A percentile compares a stretch with the other conserved stretches of the same genome.
phyloP scores from a whole-genome alignment of 345 rosid genomes.

The Euclidium syriacum region DNA sequence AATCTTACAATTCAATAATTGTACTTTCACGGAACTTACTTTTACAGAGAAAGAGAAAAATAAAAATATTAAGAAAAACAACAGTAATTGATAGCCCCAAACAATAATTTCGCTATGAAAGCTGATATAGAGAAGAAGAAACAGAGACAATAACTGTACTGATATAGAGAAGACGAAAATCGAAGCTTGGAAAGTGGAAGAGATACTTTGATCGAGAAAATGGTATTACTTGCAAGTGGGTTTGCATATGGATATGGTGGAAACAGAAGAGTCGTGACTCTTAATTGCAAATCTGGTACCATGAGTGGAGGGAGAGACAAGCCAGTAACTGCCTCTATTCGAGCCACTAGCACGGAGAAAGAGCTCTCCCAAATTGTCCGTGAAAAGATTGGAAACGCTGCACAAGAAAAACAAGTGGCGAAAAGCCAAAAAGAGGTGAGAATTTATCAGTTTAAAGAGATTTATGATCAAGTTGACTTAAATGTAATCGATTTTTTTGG shows the following conservation, averaged over 20 bases:
- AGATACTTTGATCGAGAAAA: constrained; percentile 46
- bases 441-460: neutral
- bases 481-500: too few relatives aligned
- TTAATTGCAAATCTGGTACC: constrained; percentile 94
- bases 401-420: constrained; percentile 60
- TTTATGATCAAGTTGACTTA: constrained; percentile 8
- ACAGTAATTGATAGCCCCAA: too few relatives aligned
- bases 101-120: too few relatives aligned
- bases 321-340: constrained; percentile 93
- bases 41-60: too few relatives aligned
- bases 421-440: constrained; percentile 82
- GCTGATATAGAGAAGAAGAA: constrained; percentile 56
- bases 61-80: too few relatives aligned
- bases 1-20: too few relatives aligned
- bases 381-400: constrained; percentile 59
- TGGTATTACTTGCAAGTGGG: constrained; percentile 18
- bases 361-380: constrained; percentile 64
- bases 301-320: constrained; percentile 98
- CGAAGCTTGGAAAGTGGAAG: constrained; percentile 67
- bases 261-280: constrained; percentile 75
- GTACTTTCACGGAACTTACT: too few relatives aligned
- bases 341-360: constrained; percentile 66
- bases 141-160: too few relatives aligned
- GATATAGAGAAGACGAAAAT: too few relatives aligned
- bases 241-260: too few relatives aligned